Evolutionary conservation across 2,329 filamentous ascomycete genomes (phyloP).

Genomic region (Talaromyces atroroseus): DNA sequence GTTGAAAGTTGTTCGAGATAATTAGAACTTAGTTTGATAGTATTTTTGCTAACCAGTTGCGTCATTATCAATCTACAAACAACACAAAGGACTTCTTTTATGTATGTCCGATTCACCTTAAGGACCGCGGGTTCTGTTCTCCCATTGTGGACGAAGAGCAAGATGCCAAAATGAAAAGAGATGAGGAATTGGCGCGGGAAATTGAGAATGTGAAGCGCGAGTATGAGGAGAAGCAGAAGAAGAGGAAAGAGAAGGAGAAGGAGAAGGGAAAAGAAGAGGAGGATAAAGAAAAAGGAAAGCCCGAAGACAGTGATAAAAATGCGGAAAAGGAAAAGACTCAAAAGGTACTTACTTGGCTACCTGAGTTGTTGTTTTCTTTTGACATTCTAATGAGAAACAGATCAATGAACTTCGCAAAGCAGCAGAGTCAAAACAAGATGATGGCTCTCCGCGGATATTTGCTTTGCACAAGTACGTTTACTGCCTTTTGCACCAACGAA

Average conservation of each 20-base stretch:
- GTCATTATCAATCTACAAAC: neutral
- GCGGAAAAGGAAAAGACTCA: conserved; percentile 48
- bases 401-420: conserved; percentile 33
- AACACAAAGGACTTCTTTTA: conserved; percentile 64
- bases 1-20: too few species aligned
- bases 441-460: conserved; percentile 74
- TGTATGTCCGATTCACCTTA: conserved; percentile 75
- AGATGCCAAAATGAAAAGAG: conserved; percentile 38
- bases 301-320: conserved; percentile 22
- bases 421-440: conserved; percentile 35
- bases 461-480: conserved; percentile 66
- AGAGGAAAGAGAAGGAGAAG: conserved; percentile 60
- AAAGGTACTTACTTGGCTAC: conserved; percentile 39
- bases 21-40: too few species aligned
- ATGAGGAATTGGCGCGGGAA: conserved; percentile 40
- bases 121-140: conserved; percentile 73
- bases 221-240: conserved; percentile 72
- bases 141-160: conserved; percentile 44
- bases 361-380: conserved; percentile 1
- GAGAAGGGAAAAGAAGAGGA: conserved; percentile 43
- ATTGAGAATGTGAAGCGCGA: conserved; percentile 45
- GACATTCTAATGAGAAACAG: conserved; percentile 20
- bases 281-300: conserved; percentile 35
- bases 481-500: too few species aligned
- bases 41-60: neutral